Evolutionary conservation across 2,329 filamentous ascomycete genomes (phyloP).

Genomic region (Aspergillus sp.): DNA sequence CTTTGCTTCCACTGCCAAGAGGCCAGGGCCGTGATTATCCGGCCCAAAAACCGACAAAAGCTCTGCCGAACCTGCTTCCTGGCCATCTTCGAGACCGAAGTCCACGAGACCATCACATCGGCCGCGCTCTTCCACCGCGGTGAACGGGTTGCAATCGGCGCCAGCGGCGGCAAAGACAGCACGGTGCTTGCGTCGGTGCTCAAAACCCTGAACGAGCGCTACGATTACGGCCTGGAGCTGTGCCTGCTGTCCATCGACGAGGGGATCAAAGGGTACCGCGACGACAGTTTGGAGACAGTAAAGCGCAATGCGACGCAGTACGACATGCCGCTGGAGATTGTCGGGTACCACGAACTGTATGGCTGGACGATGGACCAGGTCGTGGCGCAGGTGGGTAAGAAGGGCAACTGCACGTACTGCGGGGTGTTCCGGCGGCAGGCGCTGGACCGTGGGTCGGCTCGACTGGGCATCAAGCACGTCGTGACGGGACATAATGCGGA

Average conservation of each 20-base stretch:
- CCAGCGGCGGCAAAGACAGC: slow-evolving; percentile 94
- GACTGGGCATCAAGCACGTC: slow-evolving; percentile 80
- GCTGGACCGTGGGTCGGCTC: slow-evolving; percentile 81
- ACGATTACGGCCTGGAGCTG: slow-evolving; percentile 77
- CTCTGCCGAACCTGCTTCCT: slow-evolving; percentile 88
- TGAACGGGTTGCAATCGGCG: slow-evolving; percentile 86
- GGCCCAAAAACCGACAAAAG: slow-evolving; percentile 90
- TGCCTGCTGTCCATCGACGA: slow-evolving; percentile 89
- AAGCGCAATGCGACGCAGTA: slow-evolving; percentile 90
- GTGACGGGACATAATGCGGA: slow-evolving; percentile 97
- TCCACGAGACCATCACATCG: slow-evolving; percentile 82
- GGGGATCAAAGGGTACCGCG: slow-evolving; percentile 92
- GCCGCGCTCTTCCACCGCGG: slow-evolving; percentile 74
- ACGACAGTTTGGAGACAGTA: slow-evolving; percentile 92
- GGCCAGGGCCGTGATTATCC: slow-evolving; percentile 76
- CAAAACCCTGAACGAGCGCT: slow-evolving; percentile 85
- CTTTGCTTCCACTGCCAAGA: slow-evolving; percentile 68
- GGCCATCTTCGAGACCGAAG: slow-evolving; percentile 77
- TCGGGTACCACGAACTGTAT: slow-evolving; percentile 89
- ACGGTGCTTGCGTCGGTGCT: slow-evolving; percentile 91
- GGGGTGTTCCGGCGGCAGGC: slow-evolving; percentile 93
- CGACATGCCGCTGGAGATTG: slow-evolving; percentile 80
- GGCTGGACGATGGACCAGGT: slow-evolving; percentile 99
- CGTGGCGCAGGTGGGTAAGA: slow-evolving; percentile 91
- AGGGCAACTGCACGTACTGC: slow-evolving; percentile 98